These are phyloP conservation scores for Sedum album DNA, from an alignment of 164 flowering plant species.

Conservation along the genomic window DNA sequence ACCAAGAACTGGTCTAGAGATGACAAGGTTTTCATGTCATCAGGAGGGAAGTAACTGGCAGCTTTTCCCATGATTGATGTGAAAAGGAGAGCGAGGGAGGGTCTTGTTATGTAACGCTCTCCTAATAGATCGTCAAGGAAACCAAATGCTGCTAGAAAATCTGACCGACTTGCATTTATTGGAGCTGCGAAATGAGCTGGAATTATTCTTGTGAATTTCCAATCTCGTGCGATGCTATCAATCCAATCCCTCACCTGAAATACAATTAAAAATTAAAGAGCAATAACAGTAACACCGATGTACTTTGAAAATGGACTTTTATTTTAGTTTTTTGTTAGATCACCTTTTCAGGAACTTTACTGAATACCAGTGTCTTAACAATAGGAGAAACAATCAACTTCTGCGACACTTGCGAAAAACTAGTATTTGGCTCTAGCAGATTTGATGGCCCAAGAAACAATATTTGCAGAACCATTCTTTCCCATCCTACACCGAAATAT, in stretches of 20 bases:
- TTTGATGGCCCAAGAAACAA: constrained; percentile 94
- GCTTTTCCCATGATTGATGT: constrained; percentile 81
- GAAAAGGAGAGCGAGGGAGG: constrained; percentile 67
- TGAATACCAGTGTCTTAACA: constrained; percentile 89
- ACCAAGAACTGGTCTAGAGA: constrained; percentile 90
- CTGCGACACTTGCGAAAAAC: constrained; percentile 94
- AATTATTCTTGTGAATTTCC: constrained; percentile 87
- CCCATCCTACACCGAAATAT: constrained; percentile 66
- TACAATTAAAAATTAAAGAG: too few relatives aligned
- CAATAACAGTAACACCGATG: too few relatives aligned
- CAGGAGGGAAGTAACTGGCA: constrained; percentile 93
- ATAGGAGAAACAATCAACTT: constrained; percentile 96
- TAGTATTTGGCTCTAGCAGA: constrained; percentile 79
- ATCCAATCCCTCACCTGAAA: constrained; percentile 94
- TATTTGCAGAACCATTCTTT: constrained; percentile 98
- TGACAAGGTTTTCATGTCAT: constrained; percentile 93
- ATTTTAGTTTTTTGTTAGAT: not conserved
- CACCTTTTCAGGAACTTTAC: constrained; percentile 98
- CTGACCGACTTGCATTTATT: constrained; percentile 68
- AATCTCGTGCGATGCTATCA: constrained; percentile 60
- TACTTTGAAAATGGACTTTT: too few relatives aligned
- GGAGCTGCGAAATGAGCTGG: constrained; percentile 96
- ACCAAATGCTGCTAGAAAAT: constrained; percentile 79
- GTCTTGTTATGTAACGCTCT: constrained; percentile 55
- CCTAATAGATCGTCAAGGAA: constrained; percentile 88